phyloP scores from a whole-genome alignment of 83 land plant genomes.

The Diphasiastrum complanatum region DNA sequence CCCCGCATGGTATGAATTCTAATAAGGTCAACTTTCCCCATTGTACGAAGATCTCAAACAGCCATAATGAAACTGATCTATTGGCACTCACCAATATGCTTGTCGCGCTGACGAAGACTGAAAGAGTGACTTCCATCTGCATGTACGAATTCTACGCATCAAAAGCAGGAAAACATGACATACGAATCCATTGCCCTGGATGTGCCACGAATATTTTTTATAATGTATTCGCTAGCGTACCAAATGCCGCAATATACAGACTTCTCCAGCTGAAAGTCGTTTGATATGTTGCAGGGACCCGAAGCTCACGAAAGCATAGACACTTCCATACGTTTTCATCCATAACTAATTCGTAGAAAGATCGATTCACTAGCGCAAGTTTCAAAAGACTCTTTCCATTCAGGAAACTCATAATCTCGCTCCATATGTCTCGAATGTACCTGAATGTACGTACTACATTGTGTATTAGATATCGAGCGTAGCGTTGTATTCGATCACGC shows the following conservation, averaged over 20 bases:
- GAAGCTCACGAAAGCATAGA: constrained; percentile 16
- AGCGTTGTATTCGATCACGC: too few relatives aligned
- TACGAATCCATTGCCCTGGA: too few relatives aligned
- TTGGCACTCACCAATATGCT: constrained; percentile 11
- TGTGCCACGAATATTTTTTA: background rate
- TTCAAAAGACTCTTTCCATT: constrained; percentile 15
- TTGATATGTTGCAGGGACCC: background rate
- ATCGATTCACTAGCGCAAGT: constrained; percentile 17
- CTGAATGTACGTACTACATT: too few relatives aligned
- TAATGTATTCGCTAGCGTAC: constrained; percentile 5
- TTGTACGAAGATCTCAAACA: too few relatives aligned
- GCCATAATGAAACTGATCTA: too few relatives aligned
- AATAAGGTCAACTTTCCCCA: too few relatives aligned
- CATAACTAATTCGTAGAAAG: constrained; percentile 10
- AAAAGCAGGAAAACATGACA: background rate
- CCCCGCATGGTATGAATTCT: too few relatives aligned
- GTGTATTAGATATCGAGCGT: too few relatives aligned
- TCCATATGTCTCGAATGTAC: constrained; percentile 24
- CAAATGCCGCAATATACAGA: constrained; percentile 20
- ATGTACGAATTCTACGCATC: background rate
- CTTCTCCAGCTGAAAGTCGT: constrained; percentile 22
- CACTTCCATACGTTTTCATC: constrained; percentile 22
- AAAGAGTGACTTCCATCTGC: constrained; percentile 16
- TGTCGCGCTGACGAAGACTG: background rate
- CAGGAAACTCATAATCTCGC: constrained; percentile 15